phyloP scores from a whole-genome alignment of 495 filamentous ascomycete genomes.

The Tuber umbilicatum region DNA sequence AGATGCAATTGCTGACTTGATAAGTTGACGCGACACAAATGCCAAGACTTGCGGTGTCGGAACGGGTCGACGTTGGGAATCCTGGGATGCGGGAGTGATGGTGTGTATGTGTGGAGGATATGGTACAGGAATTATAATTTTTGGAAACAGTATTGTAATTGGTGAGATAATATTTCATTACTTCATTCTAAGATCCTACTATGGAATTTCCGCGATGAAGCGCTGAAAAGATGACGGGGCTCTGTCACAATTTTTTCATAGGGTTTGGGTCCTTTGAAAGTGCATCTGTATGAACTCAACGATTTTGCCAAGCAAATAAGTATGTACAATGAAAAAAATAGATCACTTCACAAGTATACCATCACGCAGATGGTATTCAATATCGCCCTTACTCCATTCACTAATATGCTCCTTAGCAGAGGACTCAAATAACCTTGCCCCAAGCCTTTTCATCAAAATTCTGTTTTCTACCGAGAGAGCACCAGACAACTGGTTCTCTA shows the following conservation, averaged over 20 bases:
- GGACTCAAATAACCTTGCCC: conserved; percentile 54
- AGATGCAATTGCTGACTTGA: neutral
- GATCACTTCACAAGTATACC: conserved; percentile 24
- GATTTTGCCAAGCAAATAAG: conserved; percentile 3
- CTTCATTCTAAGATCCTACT: neutral
- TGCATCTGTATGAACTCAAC: neutral
- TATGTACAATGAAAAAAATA: neutral
- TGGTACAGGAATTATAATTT: neutral
- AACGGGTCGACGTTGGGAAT: neutral
- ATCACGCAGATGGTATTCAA: conserved; percentile 19
- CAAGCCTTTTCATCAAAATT: conserved; percentile 53
- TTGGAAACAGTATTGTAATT: neutral
- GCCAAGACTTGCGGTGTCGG: neutral
- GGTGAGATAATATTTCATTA: neutral
- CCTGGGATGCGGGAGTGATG: neutral
- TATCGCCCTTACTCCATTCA: conserved; percentile 38
- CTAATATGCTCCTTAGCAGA: conserved; percentile 31
- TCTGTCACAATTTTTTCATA: neutral
- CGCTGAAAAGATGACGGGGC: neutral
- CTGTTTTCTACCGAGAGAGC: conserved; percentile 46
- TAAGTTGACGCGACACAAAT: neutral
- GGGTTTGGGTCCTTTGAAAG: neutral
- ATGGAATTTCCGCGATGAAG: neutral
- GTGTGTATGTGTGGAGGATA: neutral
- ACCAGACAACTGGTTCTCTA: conserved; percentile 53